Evolutionary conservation across 2,329 filamentous ascomycete genomes (phyloP), one percentile per base, ranked within the genome.

Genomic region (Verticillium nonalfalfae): DNA sequence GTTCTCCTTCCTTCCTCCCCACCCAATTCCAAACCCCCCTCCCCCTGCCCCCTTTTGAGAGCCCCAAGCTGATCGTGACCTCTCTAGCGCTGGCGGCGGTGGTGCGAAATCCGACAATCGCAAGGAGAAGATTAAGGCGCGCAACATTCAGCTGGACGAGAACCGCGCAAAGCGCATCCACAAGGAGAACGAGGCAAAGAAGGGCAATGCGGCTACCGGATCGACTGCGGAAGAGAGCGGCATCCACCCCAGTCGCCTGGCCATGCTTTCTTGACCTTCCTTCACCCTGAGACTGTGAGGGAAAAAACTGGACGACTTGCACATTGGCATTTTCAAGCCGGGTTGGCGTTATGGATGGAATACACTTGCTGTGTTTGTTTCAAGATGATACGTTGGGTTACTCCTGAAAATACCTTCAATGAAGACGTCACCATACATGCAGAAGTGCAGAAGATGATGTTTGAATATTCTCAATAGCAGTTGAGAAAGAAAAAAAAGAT

Each of bases 91-190:
- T 62, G 93, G 93, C 59, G 93, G 93, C 50, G 93, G 93, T 50
- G 94, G 94, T 63, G 89, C 88, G 64, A 96, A 93, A 74, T 91
- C 86, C 56, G 81, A 87, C 66, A 77, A 81, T 61, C 83, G 94
- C 65, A 86, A 84, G 71, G 83, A 88, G 62, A 95, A 93, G 79
- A 91, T 98, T 74, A 82, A 85, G 69, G 83, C 83, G 62, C 97
- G 97, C 84, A 97, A 98, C 78, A 80, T 84, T 69, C 94, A 93
- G 77, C 82, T 97, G 58, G 85, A 91, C 67, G 91, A 90, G 70
- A 81, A 85, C 74, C 78, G 83, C 52, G 70, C 74, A 56, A 76
- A 81, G 66, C 74, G 82, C 39, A 78, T 81, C 36, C 74, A 79
- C 67, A 76, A 77, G 62, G 77, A 82, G 73, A 69, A 65, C 59